Evolutionary conservation across 2,329 filamentous ascomycete species (phyloP), one percentile per base, ranked within the genome.

Genomic region (Hymenoscyphus albidus): DNA sequence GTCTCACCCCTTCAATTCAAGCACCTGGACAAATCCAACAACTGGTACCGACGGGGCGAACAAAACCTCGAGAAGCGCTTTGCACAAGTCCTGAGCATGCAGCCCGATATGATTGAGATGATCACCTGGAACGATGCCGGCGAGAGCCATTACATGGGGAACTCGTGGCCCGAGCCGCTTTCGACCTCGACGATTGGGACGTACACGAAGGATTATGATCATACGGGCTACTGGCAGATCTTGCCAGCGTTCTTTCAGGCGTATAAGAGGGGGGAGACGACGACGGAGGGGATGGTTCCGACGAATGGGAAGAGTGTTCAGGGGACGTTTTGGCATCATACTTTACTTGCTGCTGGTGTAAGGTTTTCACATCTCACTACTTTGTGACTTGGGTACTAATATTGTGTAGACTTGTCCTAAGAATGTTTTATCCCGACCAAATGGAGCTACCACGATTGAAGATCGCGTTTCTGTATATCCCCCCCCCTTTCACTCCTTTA

Each of bases 91-190:
- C 70, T 79, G 0, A 51, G 63, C 7, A 40, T 78, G 10, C 70
- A 75, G 58, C 77, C 77, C 2, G 75, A 78, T 58, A 76, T 78
- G 61, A 66, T 78, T 10, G 74, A 79, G 66, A 68, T 78, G 4
- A 76, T 77, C 58, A 78, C 76, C 14, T 79, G 78, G 77, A 79
- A 79, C 59, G 78, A 79, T 59, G 76, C 72, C 0, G 76, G 76
- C 1, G 77, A 79, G 61, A 70, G 70, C 12, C 77, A 78, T 65
- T 79, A 80, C 61, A 75, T 79, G 65, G 78, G 77, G 0, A 76
- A 77, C n/a, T 62, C 75, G 10, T 79, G 77, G 76, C 64, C 66
- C 0, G 77, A 78, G 42, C 70, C 73, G 0, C 72, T 77, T 57
- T 65, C 65, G 9, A 69, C 66, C 10, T 69, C 69, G 0, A 59